Percentiles rank a stretch among this genome's conserved stretches.
phyloP scores from a whole-genome alignment of 768 basidiomycete genomes.

The Termitomyces sp. region DNA sequence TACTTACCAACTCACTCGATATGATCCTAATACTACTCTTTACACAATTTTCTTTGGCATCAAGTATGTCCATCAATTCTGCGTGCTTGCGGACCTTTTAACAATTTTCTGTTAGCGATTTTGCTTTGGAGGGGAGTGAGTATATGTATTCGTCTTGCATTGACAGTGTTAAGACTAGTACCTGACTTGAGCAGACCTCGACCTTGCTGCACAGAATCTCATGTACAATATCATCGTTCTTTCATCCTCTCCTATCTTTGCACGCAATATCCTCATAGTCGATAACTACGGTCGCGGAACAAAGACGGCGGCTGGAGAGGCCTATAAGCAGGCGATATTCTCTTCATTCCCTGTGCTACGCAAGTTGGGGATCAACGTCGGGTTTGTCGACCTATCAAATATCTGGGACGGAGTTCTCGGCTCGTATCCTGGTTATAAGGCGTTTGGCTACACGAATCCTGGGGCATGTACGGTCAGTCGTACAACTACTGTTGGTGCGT shows the following conservation, averaged over 20 bases:
- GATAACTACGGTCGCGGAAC: constrained; percentile 49
- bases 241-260: constrained; percentile 41
- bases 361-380: constrained; percentile 33
- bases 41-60: constrained; percentile 54
- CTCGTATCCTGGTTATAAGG: constrained; percentile 37
- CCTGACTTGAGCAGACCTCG: constrained; percentile 21
- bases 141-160: not conserved
- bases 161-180: not conserved
- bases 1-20: constrained; percentile 16
- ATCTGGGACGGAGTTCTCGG: constrained; percentile 45
- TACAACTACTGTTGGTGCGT: constrained; percentile 13
- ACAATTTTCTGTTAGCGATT: constrained; percentile 31
- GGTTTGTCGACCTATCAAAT: constrained; percentile 40
- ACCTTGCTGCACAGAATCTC: constrained; percentile 34
- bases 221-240: constrained; percentile 36
- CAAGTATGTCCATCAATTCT: constrained; percentile 29
- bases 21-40: constrained; percentile 39
- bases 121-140: constrained; percentile 32
- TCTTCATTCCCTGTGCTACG: constrained; percentile 31
- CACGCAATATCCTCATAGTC: constrained; percentile 45
- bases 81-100: not conserved
- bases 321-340: constrained; percentile 42
- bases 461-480: constrained; percentile 13
- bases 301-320: constrained; percentile 35
- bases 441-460: constrained; percentile 45